These are phyloP conservation scores for Magnolia officinalis DNA, from an alignment of 164 flowering plant genomes.

Conservation along the genomic window DNA sequence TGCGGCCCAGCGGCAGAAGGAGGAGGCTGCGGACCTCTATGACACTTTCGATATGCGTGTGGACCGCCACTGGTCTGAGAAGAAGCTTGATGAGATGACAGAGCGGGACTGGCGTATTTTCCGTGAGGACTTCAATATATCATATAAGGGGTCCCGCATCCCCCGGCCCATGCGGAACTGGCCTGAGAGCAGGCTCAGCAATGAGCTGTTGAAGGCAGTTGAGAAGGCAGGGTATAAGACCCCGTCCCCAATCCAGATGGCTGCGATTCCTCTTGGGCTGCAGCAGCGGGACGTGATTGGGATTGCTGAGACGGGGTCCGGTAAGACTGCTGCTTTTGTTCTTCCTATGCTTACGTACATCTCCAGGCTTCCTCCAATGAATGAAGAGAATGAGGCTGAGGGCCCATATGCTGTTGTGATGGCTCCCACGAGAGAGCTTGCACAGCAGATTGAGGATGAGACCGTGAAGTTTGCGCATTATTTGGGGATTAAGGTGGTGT, in stretches of 20 bases:
- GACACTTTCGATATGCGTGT: constrained; percentile 78
- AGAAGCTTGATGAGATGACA: constrained; percentile 83
- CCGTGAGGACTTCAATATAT: constrained; percentile 79
- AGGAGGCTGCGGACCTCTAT: constrained; percentile 64
- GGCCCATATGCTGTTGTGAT: constrained; percentile 92
- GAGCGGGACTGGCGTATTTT: constrained; percentile 94
- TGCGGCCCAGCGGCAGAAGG: constrained; percentile 53
- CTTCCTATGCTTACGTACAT: constrained; percentile 89
- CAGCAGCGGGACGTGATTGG: constrained; percentile 94
- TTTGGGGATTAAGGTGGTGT: constrained; percentile 76
- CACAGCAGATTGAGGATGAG: constrained; percentile 92
- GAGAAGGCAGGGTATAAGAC: constrained; percentile 73
- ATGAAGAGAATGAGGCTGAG: constrained; percentile 80
- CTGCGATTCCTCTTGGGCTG: constrained; percentile 81
- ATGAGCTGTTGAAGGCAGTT: constrained; percentile 69
- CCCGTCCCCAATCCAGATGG: constrained; percentile 95
- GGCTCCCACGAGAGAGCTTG: constrained; percentile 95
- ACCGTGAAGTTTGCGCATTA: constrained; percentile 80
- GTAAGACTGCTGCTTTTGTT: constrained; percentile 93
- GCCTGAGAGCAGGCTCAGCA: constrained; percentile 59
- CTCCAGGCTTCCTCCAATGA: constrained; percentile 68
- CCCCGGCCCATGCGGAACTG: constrained; percentile 87
- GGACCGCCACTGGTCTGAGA: constrained; percentile 81
- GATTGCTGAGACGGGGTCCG: constrained; percentile 90
- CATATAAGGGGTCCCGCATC: constrained; percentile 80